Evolutionary conservation across 371 early-diverging fungal genomes (phyloP), one percentile per base, ranked within the genome.

Genomic region (Lichtheimia ramosa): DNA sequence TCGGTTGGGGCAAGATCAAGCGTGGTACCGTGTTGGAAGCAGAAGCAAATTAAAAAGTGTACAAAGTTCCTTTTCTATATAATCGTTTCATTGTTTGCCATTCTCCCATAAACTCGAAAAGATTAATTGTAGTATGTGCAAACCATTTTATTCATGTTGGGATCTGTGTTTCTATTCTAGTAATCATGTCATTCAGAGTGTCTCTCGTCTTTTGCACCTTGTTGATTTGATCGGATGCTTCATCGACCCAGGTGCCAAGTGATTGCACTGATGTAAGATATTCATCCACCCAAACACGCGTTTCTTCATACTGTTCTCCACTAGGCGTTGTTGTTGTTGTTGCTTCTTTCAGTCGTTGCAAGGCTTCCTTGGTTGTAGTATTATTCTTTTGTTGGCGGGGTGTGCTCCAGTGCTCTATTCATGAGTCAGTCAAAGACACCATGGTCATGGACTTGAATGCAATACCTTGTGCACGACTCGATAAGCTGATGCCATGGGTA

Each of bases 1-100:
- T 99, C 75, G 99, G 99, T 66, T 97, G 97, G 96, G 99, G 97
- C 63, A 90, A 89, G 72, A 94, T 97, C 74, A 92, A 87, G 77
- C 88, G 93, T 53, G 97, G 97, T 59, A 83, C 83, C 53, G 87
- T 88, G 54, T 88, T 95, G 70, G 90, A 91, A 60, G 77, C 82
- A 57, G 85, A 85, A 63, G 71, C 75, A 67, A 81, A 81, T 63
- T 77, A 77, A 71, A 18, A 18, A 18, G 15, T 46, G 46, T 46
- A 46, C 46, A 46, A 46, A 46, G 46, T 46, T 21, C 46, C 46
- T 46, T 46, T 46, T 46, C 46, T 46, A 21, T 46, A 18, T 46
- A n/a, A 16, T 34, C 34, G 34, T 34, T 46, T 18, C 10, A 46
- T 18, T 18, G 46, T 21, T 21, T 46, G 46, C 46, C 46, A 46